These are phyloP conservation scores for Monilinia polystroma DNA, from an alignment of 2,329 filamentous ascomycete species.

Conservation along the genomic window DNA sequence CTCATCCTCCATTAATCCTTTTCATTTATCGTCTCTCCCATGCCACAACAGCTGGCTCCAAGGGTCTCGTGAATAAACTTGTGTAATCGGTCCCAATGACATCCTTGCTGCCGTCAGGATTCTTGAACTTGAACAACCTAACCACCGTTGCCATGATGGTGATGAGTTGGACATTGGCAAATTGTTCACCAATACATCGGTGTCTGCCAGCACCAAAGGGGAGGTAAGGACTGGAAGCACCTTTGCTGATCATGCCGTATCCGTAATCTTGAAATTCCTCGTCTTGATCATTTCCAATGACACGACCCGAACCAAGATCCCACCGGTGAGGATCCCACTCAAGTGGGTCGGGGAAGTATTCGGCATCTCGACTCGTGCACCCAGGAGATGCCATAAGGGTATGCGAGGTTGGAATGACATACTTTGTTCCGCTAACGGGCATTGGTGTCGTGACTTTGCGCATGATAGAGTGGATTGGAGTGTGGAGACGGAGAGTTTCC, in stretches of 20 bases:
- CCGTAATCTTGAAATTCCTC: constrained; percentile 88
- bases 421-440: constrained; percentile 77
- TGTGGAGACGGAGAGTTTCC: constrained; percentile 87
- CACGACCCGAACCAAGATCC: constrained; percentile 64
- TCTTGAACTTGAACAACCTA: constrained; percentile 76
- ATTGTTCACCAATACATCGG: constrained; percentile 94
- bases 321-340: constrained; percentile 91
- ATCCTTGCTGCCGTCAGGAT: constrained; percentile 66
- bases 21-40: constrained; percentile 66
- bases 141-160: constrained; percentile 79
- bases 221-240: constrained; percentile 83
- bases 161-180: constrained; percentile 88
- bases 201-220: constrained; percentile 93
- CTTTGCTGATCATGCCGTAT: constrained; percentile 90
- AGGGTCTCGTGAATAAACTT: constrained; percentile 70
- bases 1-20: constrained; percentile 7
- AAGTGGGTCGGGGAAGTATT: constrained; percentile 79
- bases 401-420: constrained; percentile 77
- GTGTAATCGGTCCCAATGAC: constrained; percentile 68
- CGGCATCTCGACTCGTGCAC: constrained; percentile 68
- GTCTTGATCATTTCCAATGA: constrained; percentile 52
- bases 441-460: constrained; percentile 88
- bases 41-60: constrained; percentile 67
- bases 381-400: constrained; percentile 82
- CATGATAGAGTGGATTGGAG: constrained; percentile 93